Evolutionary conservation across 1,284 basidiomycete species (phyloP), one percentile per base, ranked within the genome.

Genomic region (Chalciporus piperatoides): DNA sequence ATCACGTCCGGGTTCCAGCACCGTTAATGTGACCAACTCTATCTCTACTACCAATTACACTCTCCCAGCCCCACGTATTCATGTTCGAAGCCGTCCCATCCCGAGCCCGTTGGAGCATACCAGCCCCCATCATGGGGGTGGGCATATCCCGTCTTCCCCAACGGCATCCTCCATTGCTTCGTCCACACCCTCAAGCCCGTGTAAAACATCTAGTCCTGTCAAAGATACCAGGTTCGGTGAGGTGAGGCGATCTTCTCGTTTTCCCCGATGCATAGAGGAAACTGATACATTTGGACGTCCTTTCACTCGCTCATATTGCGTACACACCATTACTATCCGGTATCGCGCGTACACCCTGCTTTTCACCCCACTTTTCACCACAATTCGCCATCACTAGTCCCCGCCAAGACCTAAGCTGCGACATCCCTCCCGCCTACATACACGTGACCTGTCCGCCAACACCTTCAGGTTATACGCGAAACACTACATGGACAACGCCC

Each of bases 401-500:
- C 25, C 41, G 32, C 12, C 9, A n/a, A 64, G 53, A 48, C 54
- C 69, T 1, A 77, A 75, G 54, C 70, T 89, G 28, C 80, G 84
- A 30, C 85, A 89, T 63, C 87, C 86, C 1, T 81, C 81, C 0
- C 74, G 81, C 28, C 65, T 89, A 15, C 82, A 76, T 44, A 77
- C 79, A 0, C 71, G 73, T 14, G 83, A 88, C 49, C 75, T 90
- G 32, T 87, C 78, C 1, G 73, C 71, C 6, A 82, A 82, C 51
- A 82, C 80, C 0, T 87, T 90, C 62, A 76, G 83, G 10, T 77
- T 86, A 37, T 88, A 90, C 58, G 57, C 90, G 52, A 87, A 86
- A 56, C 81, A 89, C 54, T 89, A 81, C 63, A 84, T 90, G 81
- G 81, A 86, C 58, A 73, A 81, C 55, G 64, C 63, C 0, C 65